phyloP scores from a whole-genome alignment of 2,329 filamentous ascomycete species.

The Cephalotrichum gorgonifer region DNA sequence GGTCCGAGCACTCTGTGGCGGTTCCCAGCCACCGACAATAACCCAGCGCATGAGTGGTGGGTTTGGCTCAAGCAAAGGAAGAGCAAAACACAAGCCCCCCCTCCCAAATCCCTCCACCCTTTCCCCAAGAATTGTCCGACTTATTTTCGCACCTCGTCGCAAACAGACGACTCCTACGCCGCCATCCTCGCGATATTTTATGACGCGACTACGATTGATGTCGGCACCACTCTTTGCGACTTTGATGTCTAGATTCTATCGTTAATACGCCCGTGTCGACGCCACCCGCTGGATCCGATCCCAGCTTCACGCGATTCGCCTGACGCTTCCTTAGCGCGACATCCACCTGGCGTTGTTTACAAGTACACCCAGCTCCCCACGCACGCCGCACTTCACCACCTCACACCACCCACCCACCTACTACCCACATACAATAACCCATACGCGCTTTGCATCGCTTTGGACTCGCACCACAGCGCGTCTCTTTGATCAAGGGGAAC shows the following conservation, averaged over 20 bases:
- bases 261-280: background rate
- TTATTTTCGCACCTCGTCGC: conserved; percentile 1
- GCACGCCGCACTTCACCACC: background rate
- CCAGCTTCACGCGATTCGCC: conserved; percentile 3
- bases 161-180: conserved; percentile 1
- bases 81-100: conserved; percentile 6
- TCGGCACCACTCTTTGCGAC: background rate
- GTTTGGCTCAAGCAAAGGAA: background rate
- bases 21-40: conserved; percentile 6
- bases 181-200: background rate
- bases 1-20: conserved; percentile 5
- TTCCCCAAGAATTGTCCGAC: conserved; percentile 3
- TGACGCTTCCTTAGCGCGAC: conserved; percentile 1
- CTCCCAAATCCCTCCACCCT: conserved; percentile 5
- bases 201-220: background rate
- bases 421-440: background rate
- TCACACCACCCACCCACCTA: background rate
- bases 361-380: background rate
- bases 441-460: background rate
- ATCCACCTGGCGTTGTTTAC: conserved; percentile 4
- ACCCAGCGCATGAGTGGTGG: conserved; percentile 2
- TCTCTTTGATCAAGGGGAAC: background rate
- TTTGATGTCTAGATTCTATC: background rate
- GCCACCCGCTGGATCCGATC: background rate
- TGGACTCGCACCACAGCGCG: background rate